phyloP scores from a whole-genome alignment of 352 stramenopile genomes.

The Phytophthora fragariae region DNA sequence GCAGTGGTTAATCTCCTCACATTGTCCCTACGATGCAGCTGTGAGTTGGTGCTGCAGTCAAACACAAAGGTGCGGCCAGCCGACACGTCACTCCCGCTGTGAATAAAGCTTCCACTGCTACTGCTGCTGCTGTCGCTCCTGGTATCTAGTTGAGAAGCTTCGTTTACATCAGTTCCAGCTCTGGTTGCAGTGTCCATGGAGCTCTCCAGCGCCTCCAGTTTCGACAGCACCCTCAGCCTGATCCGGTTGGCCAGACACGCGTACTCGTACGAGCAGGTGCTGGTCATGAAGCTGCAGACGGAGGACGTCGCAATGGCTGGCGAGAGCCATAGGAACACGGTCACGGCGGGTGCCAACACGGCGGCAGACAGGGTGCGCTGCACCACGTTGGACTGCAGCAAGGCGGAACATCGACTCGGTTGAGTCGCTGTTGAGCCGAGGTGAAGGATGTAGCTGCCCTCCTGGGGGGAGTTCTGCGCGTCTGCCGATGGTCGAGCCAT shows the following conservation, averaged over 20 bases:
- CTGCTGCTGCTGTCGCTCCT: conserved; percentile 21
- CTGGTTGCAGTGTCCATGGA: conserved; percentile 10
- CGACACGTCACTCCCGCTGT: conserved; percentile 18
- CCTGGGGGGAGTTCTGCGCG: not conserved
- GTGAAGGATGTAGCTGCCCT: not conserved
- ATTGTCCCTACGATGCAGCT: conserved; percentile 24
- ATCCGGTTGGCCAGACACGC: conserved; percentile 78
- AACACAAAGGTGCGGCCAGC: conserved; percentile 26
- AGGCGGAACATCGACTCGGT: not conserved
- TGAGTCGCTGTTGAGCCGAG: not conserved
- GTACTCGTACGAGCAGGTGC: conserved; percentile 78
- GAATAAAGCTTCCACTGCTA: conserved; percentile 22
- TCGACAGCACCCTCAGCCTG: conserved; percentile 52
- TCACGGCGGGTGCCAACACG: conserved; percentile 69
- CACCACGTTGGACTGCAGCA: conserved; percentile 53
- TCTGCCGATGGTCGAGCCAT: not conserved
- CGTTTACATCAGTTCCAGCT: conserved; percentile 1
- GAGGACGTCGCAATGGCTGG: conserved; percentile 71
- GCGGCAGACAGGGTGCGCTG: conserved; percentile 71
- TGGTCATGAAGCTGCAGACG: conserved; percentile 72
- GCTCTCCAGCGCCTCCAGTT: conserved; percentile 38
- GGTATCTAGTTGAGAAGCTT: conserved; percentile 16
- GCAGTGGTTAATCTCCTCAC: conserved; percentile 4
- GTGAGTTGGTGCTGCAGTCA: conserved; percentile 7
- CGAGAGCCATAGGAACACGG: conserved; percentile 79